phyloP scores from a whole-genome alignment of 75 land plant genomes.

The Cryptomeria japonica region DNA sequence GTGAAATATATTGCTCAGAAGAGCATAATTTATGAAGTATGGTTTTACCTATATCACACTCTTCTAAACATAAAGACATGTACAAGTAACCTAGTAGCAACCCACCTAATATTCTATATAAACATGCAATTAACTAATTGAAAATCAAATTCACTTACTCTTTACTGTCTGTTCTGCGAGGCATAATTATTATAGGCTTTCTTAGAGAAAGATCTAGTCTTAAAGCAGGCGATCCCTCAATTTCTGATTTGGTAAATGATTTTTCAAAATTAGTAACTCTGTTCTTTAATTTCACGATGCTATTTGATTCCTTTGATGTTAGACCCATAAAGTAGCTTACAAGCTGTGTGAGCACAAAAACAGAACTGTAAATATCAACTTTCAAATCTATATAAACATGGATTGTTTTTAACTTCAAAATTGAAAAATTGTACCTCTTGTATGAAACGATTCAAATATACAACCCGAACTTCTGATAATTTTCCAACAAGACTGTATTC shows the following conservation, averaged over 20 bases:
- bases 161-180: slow-evolving; percentile 70
- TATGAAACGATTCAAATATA: slow-evolving; percentile 88
- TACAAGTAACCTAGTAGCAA: neutral
- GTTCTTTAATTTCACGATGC: slow-evolving; percentile 77
- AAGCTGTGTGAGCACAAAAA: slow-evolving; percentile 42
- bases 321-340: slow-evolving; percentile 88
- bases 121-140: neutral
- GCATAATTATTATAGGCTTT: slow-evolving; percentile 93
- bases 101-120: neutral
- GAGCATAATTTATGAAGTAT: neutral
- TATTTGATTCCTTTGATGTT: slow-evolving; percentile 60
- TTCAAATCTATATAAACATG: neutral
- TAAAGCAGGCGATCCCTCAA: slow-evolving; percentile 91
- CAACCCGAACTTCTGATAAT: slow-evolving; percentile 91
- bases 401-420: neutral
- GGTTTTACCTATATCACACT: neutral
- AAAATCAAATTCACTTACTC: slow-evolving; percentile 49
- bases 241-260: slow-evolving; percentile 71
- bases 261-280: slow-evolving; percentile 79
- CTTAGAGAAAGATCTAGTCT: slow-evolving; percentile 80
- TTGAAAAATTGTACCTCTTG: slow-evolving; percentile 68
- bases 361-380: neutral
- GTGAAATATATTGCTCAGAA: neutral
- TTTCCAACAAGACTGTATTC: slow-evolving; percentile 89
- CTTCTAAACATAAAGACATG: neutral